phyloP scores from a whole-genome alignment of 805 yeast genomes.

The Dipodascus geniculatus region DNA sequence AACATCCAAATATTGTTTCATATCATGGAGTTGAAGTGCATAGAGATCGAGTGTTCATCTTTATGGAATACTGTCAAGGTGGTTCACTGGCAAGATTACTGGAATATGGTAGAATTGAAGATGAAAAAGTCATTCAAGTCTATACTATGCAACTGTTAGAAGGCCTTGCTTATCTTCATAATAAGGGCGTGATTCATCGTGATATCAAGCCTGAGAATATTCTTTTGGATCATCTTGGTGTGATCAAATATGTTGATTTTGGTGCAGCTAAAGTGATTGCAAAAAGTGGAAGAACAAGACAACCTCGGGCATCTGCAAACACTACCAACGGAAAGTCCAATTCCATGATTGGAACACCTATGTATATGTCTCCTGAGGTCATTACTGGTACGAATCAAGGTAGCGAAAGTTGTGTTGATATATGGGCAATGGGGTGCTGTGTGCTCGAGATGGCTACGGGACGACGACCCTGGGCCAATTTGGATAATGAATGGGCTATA shows the following conservation, averaged over 20 bases:
- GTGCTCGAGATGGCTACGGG: conserved; percentile 96
- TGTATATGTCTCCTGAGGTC: conserved; percentile 98
- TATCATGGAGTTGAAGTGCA: conserved; percentile 97
- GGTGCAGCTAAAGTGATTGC: conserved; percentile 87
- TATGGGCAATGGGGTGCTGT: conserved; percentile 97
- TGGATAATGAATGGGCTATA: conserved; percentile 96
- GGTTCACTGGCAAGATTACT: conserved; percentile 81
- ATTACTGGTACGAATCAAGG: conserved; percentile 65
- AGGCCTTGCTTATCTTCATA: conserved; percentile 89
- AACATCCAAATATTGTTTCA: conserved; percentile 94
- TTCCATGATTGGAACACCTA: conserved; percentile 84
- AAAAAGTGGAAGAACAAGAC: conserved; percentile 22
- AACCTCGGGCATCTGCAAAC: conserved; percentile 5
- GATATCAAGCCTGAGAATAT: conserved; percentile 95
- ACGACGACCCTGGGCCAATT: conserved; percentile 88
- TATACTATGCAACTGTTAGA: conserved; percentile 88
- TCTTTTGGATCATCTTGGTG: conserved; percentile 79
- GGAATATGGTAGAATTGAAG: conserved; percentile 90
- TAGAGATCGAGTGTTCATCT: conserved; percentile 85
- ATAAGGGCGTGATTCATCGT: conserved; percentile 89
- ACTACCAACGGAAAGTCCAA: conserved; percentile 25
- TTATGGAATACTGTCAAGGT: conserved; percentile 96
- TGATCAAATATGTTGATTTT: conserved; percentile 90
- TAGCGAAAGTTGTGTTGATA: conserved; percentile 60
- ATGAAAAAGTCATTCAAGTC: conserved; percentile 83